These are phyloP conservation scores for Penicillium malachiteum DNA, from an alignment of 495 filamentous ascomycete species.

Conservation along the genomic window DNA sequence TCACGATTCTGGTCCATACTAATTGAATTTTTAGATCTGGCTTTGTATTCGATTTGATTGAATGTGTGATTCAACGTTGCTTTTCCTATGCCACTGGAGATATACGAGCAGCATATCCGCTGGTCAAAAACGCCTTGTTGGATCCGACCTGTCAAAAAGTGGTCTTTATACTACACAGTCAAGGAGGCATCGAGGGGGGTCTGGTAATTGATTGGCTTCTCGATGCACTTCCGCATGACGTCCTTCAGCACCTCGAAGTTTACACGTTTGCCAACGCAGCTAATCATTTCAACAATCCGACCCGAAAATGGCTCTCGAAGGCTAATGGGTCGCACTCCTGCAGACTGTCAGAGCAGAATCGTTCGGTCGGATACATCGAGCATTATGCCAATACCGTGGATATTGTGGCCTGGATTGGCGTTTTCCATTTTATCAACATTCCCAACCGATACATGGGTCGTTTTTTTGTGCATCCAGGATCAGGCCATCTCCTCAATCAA, in stretches of 20 bases:
- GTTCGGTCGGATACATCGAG: conserved; percentile 67
- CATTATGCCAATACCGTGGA: conserved; percentile 80
- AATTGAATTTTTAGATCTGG: conserved; percentile 38
- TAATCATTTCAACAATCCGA: conserved; percentile 85
- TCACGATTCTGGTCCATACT: background rate
- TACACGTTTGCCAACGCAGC: conserved; percentile 86
- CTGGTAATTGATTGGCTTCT: conserved; percentile 78
- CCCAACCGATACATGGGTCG: conserved; percentile 68
- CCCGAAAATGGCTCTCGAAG: conserved; percentile 30
- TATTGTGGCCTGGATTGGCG: conserved; percentile 73
- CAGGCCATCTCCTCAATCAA: conserved; percentile 75
- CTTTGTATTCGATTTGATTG: conserved; percentile 69
- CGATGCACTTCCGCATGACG: conserved; percentile 66
- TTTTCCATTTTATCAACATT: conserved; percentile 58
- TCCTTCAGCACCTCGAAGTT: conserved; percentile 70
- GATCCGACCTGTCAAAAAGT: conserved; percentile 62
- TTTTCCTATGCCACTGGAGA: conserved; percentile 72
- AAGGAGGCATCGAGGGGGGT: conserved; percentile 76
- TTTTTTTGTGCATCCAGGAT: conserved; percentile 64
- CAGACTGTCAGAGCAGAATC: background rate
- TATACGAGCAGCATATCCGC: conserved; percentile 48
- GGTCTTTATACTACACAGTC: conserved; percentile 75
- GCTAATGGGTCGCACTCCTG: background rate
- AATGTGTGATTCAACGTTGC: conserved; percentile 75
- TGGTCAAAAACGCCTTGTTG: conserved; percentile 30